A percentile compares a stretch with the other conserved stretches of the same genome.
phyloP scores from a whole-genome alignment of 495 filamentous ascomycete genomes.

The Sporormia fimetaria region DNA sequence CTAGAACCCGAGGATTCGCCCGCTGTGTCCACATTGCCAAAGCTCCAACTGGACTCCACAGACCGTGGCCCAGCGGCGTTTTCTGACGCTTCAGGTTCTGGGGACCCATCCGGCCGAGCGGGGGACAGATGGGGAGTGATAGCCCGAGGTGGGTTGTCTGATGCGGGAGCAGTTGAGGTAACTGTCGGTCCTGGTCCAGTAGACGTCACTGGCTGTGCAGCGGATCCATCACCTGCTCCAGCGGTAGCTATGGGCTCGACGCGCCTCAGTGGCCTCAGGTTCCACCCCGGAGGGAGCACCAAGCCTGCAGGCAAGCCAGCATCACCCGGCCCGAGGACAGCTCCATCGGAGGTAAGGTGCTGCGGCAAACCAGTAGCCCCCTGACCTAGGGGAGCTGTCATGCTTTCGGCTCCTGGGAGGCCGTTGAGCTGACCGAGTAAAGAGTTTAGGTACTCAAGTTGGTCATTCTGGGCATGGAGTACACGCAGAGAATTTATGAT shows the following conservation, averaged over 20 bases:
- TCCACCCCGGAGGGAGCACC: conserved; percentile 65
- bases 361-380: conserved; percentile 13
- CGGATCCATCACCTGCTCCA: neutral
- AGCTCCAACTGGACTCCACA: conserved; percentile 20
- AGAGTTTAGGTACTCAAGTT: conserved; percentile 19
- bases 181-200: conserved; percentile 1
- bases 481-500: conserved; percentile 23
- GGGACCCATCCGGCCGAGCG: neutral
- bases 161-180: neutral
- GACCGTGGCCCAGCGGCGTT: conserved; percentile 12
- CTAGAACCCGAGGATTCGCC: conserved; percentile 10
- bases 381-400: conserved; percentile 9
- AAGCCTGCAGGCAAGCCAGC: conserved; percentile 61
- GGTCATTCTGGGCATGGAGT: conserved; percentile 20
- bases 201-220: neutral
- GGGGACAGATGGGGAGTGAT: neutral
- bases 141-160: neutral
- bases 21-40: conserved; percentile 8
- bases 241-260: neutral
- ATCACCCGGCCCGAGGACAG: conserved; percentile 51
- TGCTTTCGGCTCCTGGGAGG: conserved; percentile 18
- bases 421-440: conserved; percentile 19
- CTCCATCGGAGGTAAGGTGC: conserved; percentile 23
- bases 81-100: conserved; percentile 4
- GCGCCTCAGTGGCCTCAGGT: conserved; percentile 34